phyloP scores from a whole-genome alignment of 148 eudicot genomes.

The Beta vulgaris region DNA sequence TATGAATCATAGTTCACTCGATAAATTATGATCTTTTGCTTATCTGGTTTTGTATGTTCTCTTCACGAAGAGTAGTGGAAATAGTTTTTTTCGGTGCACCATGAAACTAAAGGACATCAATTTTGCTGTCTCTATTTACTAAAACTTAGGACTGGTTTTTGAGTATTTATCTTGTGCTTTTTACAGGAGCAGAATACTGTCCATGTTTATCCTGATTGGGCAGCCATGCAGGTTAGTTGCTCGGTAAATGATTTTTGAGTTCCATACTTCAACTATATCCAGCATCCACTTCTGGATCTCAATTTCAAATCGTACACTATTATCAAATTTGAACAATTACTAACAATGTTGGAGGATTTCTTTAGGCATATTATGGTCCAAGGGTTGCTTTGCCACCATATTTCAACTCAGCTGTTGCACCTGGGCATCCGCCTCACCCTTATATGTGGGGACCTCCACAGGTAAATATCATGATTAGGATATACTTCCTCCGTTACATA shows the following conservation, averaged over 20 bases:
- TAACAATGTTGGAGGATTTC: not conserved
- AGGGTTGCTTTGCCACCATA: conserved; percentile 83
- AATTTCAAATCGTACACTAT: not conserved
- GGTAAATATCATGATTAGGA: conserved; percentile 37
- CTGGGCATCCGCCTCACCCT: conserved; percentile 75
- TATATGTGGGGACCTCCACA: conserved; percentile 97
- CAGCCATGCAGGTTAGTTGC: conserved; percentile 81
- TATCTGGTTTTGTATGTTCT: not conserved
- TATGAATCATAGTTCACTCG: conserved; percentile 3
- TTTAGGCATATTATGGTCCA: conserved; percentile 91
- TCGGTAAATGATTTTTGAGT: not conserved
- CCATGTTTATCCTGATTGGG: conserved; percentile 94
- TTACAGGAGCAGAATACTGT: conserved; percentile 67
- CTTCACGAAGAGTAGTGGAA: not conserved
- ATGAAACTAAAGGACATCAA: too few relatives aligned
- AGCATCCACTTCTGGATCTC: not conserved
- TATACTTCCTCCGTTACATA: too few relatives aligned
- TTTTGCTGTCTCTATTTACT: not conserved
- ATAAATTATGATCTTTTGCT: not conserved
- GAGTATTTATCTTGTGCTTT: conserved; percentile 16
- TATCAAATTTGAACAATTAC: not conserved
- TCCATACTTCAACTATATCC: not conserved
- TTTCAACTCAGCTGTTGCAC: conserved; percentile 64
- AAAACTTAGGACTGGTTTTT: not conserved
- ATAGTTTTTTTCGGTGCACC: not conserved